Conservation (phyloP, 2,329 filamentous ascomycete species). For the Oidium heveae region DNA sequence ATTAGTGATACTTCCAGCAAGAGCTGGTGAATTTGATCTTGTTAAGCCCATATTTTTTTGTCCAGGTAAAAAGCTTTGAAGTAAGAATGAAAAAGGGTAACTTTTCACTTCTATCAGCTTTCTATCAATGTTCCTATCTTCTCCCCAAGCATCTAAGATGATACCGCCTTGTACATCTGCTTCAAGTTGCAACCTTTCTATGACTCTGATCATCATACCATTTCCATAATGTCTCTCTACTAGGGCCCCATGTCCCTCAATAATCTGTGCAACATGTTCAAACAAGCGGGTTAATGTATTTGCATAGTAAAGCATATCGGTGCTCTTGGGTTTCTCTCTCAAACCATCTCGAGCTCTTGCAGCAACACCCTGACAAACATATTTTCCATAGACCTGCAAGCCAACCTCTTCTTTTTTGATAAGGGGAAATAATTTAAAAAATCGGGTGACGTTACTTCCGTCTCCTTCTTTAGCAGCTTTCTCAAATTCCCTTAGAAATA, state of each 20-base stretch:
- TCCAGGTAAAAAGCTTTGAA: slow-evolving; percentile 68
- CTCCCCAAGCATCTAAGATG: slow-evolving; percentile 82
- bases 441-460: slow-evolving; percentile 69
- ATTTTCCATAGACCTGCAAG: slow-evolving; percentile 80
- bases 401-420: slow-evolving; percentile 77
- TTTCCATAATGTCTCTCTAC: slow-evolving; percentile 85
- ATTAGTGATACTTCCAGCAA: slow-evolving; percentile 24
- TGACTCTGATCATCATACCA: slow-evolving; percentile 84
- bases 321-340: slow-evolving; percentile 38
- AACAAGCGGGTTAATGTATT: slow-evolving; percentile 78
- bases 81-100: slow-evolving; percentile 90
- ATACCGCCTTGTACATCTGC: slow-evolving; percentile 93
- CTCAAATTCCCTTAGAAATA: slow-evolving; percentile 89
- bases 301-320: slow-evolving; percentile 75
- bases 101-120: slow-evolving; percentile 88
- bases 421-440: slow-evolving; percentile 93
- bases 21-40: slow-evolving; percentile 52
- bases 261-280: slow-evolving; percentile 90
- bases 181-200: slow-evolving; percentile 78
- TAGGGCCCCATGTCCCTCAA: slow-evolving; percentile 71
- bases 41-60: slow-evolving; percentile 39
- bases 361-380: slow-evolving; percentile 88
- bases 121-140: slow-evolving; percentile 63
- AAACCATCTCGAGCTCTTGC: slow-evolving; percentile 58
- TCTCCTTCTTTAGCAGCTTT: slow-evolving; percentile 73